A percentile compares a stretch with the other conserved stretches of the same genome.
Conservation (phyloP, 139 green algal species). For the Marvania coccoides region DNA sequence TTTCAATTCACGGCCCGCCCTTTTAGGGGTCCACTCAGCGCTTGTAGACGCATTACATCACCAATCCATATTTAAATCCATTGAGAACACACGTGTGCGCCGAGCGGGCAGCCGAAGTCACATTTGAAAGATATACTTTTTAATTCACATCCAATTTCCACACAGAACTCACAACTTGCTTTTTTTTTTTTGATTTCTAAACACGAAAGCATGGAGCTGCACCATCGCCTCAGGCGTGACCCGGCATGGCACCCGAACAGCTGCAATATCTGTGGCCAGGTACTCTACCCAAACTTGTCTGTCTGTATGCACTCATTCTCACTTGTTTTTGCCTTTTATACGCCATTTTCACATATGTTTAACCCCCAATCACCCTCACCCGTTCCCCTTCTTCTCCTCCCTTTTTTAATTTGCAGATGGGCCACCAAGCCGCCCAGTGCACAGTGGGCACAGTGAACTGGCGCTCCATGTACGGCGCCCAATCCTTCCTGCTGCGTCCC, state of each 20-base stretch:
- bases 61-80: no score
- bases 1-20: no score
- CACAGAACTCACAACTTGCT: no score
- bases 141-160: no score
- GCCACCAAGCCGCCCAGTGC: constrained; percentile 79
- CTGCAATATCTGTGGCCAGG: constrained; percentile 87
- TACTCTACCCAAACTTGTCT: constrained; percentile 13
- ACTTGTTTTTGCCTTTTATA: neutral
- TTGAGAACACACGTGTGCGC: no score
- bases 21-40: no score
- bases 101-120: no score
- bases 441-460: constrained; percentile 87
- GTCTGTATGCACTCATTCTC: neutral
- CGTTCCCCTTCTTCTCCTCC: neutral
- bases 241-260: constrained; percentile 75
- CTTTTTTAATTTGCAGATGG: constrained; percentile 53
- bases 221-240: constrained; percentile 77
- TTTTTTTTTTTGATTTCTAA: no score
- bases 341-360: neutral
- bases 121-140: no score
- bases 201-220: constrained; percentile 81
- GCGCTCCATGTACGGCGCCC: constrained; percentile 75
- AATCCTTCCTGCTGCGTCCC: constrained; percentile 58
- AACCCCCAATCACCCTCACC: neutral
- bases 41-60: no score